Conservation (phyloP, 192 early-diverging fungal genomes). For the Mortierella claussenii region DNA sequence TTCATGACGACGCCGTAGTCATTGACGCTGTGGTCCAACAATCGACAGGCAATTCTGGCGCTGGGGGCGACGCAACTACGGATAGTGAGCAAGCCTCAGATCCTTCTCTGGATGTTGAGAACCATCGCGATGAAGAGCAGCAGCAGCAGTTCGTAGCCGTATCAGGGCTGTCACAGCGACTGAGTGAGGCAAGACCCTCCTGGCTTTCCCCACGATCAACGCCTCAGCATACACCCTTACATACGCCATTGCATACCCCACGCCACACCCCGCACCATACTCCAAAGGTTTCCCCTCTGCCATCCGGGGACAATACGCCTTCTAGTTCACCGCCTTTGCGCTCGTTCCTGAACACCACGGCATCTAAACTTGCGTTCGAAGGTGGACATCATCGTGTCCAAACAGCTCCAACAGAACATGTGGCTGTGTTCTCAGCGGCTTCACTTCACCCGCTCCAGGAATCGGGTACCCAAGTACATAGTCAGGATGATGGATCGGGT, state of each 20-base stretch:
- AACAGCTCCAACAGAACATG: slow-evolving; percentile 44
- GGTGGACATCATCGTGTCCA: slow-evolving; percentile 45
- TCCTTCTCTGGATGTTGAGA: slow-evolving; percentile 3
- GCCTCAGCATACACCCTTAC: slow-evolving; percentile 38
- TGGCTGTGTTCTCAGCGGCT: slow-evolving; percentile 31
- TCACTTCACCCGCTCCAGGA: slow-evolving; percentile 41
- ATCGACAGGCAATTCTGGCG: not conserved
- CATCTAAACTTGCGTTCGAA: slow-evolving; percentile 36
- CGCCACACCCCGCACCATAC: slow-evolving; percentile 43
- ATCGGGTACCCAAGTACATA: slow-evolving; percentile 18
- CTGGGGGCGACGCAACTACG: slow-evolving; percentile 3
- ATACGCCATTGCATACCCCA: slow-evolving; percentile 42
- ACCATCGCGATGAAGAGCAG: slow-evolving; percentile 4
- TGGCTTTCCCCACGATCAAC: slow-evolving; percentile 44
- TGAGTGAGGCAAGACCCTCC: slow-evolving; percentile 24
- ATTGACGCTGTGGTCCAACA: slow-evolving; percentile 15
- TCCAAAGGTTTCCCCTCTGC: slow-evolving; percentile 37
- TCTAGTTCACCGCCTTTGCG: slow-evolving; percentile 47
- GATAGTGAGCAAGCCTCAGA: slow-evolving; percentile 14
- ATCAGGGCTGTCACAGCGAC: slow-evolving; percentile 31
- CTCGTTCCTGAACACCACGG: slow-evolving; percentile 20
- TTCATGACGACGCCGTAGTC: slow-evolving; percentile 37
- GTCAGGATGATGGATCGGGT: slow-evolving; percentile 33
- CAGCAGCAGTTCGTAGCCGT: slow-evolving; percentile 23
- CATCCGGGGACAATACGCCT: slow-evolving; percentile 46